Percentiles rank a stretch among this genome's conserved stretches.
These are phyloP conservation scores for Lantana camara DNA, from an alignment of 257 asterid species.

Conservation along the genomic window DNA sequence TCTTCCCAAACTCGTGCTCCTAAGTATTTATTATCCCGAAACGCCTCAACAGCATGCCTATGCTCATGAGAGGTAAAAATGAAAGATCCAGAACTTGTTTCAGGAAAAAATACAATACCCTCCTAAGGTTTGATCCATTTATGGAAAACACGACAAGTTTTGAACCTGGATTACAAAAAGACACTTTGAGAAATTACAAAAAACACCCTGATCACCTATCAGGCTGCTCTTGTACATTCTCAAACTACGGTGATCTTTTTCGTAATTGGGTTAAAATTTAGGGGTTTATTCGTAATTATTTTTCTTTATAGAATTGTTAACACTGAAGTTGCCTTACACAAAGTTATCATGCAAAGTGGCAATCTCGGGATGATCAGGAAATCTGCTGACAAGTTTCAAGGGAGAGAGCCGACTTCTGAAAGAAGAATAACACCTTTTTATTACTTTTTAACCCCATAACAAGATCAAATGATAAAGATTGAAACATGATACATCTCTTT, in stretches of 20 bases:
- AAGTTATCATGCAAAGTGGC: conserved; percentile 70
- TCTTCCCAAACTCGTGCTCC: conserved; percentile 61
- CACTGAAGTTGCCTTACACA: conserved; percentile 43
- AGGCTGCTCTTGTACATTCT: too few species aligned
- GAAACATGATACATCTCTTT: too few species aligned
- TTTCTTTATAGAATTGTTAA: not conserved
- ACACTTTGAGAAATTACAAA: too few species aligned
- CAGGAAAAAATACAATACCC: too few species aligned
- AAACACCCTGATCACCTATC: too few species aligned
- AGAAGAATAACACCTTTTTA: not conserved
- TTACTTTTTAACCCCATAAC: not conserved
- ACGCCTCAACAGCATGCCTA: conserved; percentile 50
- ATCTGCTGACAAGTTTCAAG: conserved; percentile 48
- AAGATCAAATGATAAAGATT: not conserved
- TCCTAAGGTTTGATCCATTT: too few species aligned
- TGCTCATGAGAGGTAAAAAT: conserved; percentile 17
- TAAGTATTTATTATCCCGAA: conserved; percentile 51
- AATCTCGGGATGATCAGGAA: conserved; percentile 62
- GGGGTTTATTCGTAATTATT: not conserved
- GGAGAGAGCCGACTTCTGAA: conserved; percentile 59
- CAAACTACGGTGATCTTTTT: too few species aligned
- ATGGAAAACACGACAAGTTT: too few species aligned
- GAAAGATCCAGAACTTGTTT: not conserved
- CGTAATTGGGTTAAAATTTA: too few species aligned
- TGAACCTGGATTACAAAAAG: too few species aligned